Conservation (phyloP, 129 eudicot species). For the Mikania micrantha region DNA sequence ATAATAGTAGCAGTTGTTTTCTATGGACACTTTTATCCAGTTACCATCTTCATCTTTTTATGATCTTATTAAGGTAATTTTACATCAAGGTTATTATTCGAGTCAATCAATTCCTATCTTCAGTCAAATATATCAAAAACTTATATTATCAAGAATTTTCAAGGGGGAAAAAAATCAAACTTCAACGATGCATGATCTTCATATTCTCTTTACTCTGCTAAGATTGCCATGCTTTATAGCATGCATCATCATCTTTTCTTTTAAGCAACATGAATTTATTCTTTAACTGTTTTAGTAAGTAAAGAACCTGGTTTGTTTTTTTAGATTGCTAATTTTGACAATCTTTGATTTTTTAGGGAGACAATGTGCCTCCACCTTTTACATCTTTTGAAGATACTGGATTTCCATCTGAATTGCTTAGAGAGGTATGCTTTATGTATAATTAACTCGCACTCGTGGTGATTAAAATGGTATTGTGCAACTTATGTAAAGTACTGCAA, state of each 20-base stretch:
- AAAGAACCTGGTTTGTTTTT: not conserved
- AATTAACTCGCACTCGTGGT: slow-evolving; percentile 4
- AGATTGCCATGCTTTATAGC: not conserved
- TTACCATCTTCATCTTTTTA: not conserved
- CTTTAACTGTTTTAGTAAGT: not conserved
- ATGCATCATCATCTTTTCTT: not conserved
- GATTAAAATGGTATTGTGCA: slow-evolving; percentile 15
- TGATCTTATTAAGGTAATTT: not conserved
- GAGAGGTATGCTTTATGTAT: slow-evolving; percentile 62
- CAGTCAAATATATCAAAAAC: not conserved
- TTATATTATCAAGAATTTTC: not conserved
- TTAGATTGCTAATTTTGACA: slow-evolving; percentile 8
- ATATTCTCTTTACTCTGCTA: not conserved
- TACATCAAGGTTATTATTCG: not conserved
- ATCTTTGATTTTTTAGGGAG: slow-evolving; percentile 41
- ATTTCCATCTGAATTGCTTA: slow-evolving; percentile 79
- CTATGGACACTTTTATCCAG: not conserved
- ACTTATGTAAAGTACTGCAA: slow-evolving; percentile 14
- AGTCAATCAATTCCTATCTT: not conserved
- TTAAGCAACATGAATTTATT: not conserved
- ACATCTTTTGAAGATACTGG: slow-evolving; percentile 74
- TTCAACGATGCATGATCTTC: not conserved
- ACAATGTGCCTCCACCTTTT: slow-evolving; percentile 66
- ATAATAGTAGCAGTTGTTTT: not conserved
- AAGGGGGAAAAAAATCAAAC: no score